Evolutionary conservation across 495 filamentous ascomycete genomes (phyloP), one percentile per base, ranked within the genome.

Genomic region (Tuber brumale): DNA sequence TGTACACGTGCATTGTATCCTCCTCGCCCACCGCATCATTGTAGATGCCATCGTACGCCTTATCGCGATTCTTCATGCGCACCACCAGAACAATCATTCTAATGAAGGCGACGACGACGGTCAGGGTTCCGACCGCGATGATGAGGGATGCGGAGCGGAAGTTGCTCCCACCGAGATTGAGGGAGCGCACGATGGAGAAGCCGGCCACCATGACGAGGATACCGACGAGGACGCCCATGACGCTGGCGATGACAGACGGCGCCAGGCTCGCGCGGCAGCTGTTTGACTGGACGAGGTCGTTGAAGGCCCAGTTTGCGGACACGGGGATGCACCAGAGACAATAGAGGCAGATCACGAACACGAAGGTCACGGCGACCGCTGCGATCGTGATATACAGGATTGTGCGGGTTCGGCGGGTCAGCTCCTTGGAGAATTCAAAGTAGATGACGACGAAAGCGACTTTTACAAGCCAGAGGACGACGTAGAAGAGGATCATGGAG

Each of bases 401-500:
- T 3, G 4, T 35, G 27, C 57, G 57, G 12, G 57, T 66, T 16
- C 27, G 57, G 57, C 18, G 57, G 27, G 57, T 35, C 16, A 66
- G 57, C 27, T 66, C 57, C 27, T 66, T 66, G 27, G 27, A 31
- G 57, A 66, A 66, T 6, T 66, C 57, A 14, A 66, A 66, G 57
- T 66, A 66, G 57, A 66, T 66, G 57, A 66, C 27, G 57, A 66
- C 31, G 57, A 66, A 66, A 16, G 57, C 27, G 27, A 66, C 57
- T 35, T 66, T 66, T 35, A 66, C 27, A 2, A 66, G 57, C 57
- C 57, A 66, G 57, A 66, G 57, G 27, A 66, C 27, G 57, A 66
- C 27, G 14, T 66, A 66, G 57, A 66, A 66, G 57, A 66, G 57
- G 27, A 66, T 35, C 57, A 66, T 66, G 57, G 57, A 66, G 27